These are phyloP conservation scores for Epichloe sibirici DNA, from an alignment of 2,329 filamentous ascomycete species.

Conservation along the genomic window DNA sequence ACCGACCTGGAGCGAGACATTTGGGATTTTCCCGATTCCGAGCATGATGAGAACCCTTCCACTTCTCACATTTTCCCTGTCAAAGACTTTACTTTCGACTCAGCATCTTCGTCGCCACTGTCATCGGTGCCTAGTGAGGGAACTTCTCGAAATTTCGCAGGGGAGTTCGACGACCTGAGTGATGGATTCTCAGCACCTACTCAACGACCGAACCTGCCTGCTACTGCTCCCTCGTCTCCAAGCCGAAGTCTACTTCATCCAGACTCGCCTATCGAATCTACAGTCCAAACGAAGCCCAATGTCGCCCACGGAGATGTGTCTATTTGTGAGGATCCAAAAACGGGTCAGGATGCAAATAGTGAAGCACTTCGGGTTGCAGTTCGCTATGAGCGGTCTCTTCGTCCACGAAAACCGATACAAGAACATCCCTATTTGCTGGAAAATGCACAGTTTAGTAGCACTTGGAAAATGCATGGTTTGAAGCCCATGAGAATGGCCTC, in stretches of 20 bases:
- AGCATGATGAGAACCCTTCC: constrained; percentile 10
- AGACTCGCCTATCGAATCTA: background rate
- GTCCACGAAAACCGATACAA: constrained; percentile 48
- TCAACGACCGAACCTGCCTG: background rate
- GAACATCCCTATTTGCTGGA: constrained; percentile 47
- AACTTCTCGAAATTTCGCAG: constrained; percentile 6
- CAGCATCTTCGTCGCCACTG: constrained; percentile 21
- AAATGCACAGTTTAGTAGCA: constrained; percentile 39
- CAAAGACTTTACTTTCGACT: constrained; percentile 2
- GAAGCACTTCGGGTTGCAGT: constrained; percentile 16
- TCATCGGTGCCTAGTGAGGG: constrained; percentile 21
- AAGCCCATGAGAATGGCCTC: constrained; percentile 35
- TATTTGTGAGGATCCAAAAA: background rate
- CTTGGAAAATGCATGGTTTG: constrained; percentile 42
- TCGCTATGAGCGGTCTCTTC: constrained; percentile 36
- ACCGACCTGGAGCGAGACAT: constrained; percentile 12
- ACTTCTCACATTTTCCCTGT: constrained; percentile 1
- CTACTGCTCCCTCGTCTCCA: background rate
- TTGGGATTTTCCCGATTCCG: constrained; percentile 26
- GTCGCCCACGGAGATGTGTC: background rate
- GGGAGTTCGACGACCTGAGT: background rate
- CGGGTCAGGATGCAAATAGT: constrained; percentile 1
- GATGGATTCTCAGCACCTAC: background rate
- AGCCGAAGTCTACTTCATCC: background rate
- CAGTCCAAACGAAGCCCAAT: background rate